phyloP scores from a whole-genome alignment of 306 rosid genomes.

The Psophocarpus tetragonolobus region DNA sequence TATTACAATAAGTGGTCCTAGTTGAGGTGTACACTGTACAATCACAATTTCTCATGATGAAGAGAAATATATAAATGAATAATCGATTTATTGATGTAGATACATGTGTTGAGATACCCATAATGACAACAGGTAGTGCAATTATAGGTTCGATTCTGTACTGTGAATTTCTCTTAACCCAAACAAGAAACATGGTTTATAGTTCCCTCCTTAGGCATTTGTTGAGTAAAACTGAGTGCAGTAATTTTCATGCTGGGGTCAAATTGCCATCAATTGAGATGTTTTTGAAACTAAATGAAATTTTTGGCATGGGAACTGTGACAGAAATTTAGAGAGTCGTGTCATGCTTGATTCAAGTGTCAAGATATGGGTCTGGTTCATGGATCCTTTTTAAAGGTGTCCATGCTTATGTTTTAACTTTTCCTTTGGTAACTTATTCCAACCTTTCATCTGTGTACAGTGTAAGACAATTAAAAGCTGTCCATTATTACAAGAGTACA shows the following conservation, averaged over 20 bases:
- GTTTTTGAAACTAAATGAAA: constrained; percentile 19
- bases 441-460: constrained; percentile 13
- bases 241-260: neutral
- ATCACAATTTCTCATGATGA: neutral
- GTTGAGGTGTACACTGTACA: constrained; percentile 12
- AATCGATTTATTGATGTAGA: constrained; percentile 26
- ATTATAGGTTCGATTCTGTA: constrained; percentile 26
- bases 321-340: neutral
- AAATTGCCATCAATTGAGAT: constrained; percentile 11
- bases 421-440: constrained; percentile 26
- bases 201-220: constrained; percentile 21
- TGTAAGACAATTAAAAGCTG: constrained; percentile 9
- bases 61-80: neutral
- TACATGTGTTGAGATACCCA: neutral
- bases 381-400: constrained; percentile 13
- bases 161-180: constrained; percentile 13
- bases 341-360: constrained; percentile 2
- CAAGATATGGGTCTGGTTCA: neutral
- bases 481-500: constrained; percentile 12
- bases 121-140: constrained; percentile 13
- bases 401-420: constrained; percentile 1
- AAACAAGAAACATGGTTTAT: constrained; percentile 18
- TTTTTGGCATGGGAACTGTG: neutral
- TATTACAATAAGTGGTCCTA: constrained; percentile 23
- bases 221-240: neutral